Evolutionary conservation across 345 rosid species (phyloP).

Genomic region (Gossypium herbaceum): DNA sequence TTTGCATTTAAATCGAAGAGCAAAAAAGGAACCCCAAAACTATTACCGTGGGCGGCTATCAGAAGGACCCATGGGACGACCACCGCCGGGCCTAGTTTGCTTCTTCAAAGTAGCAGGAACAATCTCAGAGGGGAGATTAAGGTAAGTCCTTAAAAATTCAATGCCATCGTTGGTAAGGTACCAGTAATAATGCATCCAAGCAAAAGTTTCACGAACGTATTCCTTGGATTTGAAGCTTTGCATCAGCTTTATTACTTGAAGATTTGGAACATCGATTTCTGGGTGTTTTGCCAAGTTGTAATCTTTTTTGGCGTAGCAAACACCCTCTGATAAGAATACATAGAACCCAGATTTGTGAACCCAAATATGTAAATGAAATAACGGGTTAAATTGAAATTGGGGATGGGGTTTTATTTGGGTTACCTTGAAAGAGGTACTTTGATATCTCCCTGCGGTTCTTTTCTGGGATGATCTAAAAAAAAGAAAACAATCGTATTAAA

Average conservation of each 20-base stretch:
- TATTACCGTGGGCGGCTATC: conserved; percentile 93
- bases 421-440: conserved; percentile 95
- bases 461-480: conserved; percentile 70
- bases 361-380: neutral
- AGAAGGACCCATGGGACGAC: conserved; percentile 69
- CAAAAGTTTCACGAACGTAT: conserved; percentile 83
- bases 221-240: conserved; percentile 95
- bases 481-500: neutral
- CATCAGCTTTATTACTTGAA: conserved; percentile 94
- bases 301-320: conserved; percentile 83
- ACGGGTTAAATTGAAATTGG: neutral
- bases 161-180: conserved; percentile 88
- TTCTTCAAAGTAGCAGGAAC: conserved; percentile 96
- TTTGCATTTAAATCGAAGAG: neutral
- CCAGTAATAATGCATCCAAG: conserved; percentile 99
- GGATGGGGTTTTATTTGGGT: neutral
- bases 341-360: neutral
- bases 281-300: conserved; percentile 83
- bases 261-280: conserved; percentile 70
- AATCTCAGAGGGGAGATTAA: conserved; percentile 87
- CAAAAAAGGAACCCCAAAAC: neutral
- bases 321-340: conserved; percentile 55
- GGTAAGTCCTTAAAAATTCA: conserved; percentile 73
- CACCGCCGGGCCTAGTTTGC: conserved; percentile 65
- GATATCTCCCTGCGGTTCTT: conserved; percentile 91